phyloP scores from a whole-genome alignment of 2,329 filamentous ascomycete genomes.

The Teratosphaeria epicoccoides region DNA sequence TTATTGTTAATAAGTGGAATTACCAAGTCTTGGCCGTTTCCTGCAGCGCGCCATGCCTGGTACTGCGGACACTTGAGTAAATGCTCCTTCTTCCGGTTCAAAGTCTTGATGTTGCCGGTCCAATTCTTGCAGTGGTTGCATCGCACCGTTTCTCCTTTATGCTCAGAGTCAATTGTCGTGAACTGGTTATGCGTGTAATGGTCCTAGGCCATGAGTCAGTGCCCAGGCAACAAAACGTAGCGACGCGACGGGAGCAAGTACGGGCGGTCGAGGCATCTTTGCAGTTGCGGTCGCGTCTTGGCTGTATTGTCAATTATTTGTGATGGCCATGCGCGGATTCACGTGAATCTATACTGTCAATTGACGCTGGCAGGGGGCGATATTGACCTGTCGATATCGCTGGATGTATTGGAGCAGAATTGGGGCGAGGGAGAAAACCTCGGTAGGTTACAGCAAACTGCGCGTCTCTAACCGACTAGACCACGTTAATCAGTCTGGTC shows the following conservation, averaged over 20 bases:
- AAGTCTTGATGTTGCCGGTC: constrained; percentile 22
- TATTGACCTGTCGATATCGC: not conserved
- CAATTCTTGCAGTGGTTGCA: constrained; percentile 24
- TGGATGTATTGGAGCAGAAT: not conserved
- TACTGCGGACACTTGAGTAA: constrained; percentile 21
- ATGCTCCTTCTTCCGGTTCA: constrained; percentile 25
- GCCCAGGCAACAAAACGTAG: not conserved
- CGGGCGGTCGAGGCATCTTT: constrained; percentile 1
- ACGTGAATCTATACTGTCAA: not conserved
- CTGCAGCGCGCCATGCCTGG: constrained; percentile 19
- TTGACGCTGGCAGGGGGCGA: not conserved
- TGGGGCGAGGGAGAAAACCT: not conserved
- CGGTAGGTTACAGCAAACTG: not conserved
- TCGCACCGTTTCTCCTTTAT: constrained; percentile 20
- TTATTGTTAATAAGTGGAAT: not conserved
- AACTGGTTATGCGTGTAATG: constrained; percentile 1
- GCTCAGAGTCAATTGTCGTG: constrained; percentile 6
- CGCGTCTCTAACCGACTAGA: not conserved
- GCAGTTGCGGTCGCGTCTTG: not conserved
- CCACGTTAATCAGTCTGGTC: not conserved
- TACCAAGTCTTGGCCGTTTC: constrained; percentile 23
- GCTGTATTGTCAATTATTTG: not conserved
- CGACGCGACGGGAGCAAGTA: not conserved
- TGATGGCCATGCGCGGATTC: not conserved
- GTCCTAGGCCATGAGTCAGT: not conserved